Evolutionary conservation across 805 yeast genomes (phyloP).

Genomic region (Maudiozyma saulgeensis): DNA sequence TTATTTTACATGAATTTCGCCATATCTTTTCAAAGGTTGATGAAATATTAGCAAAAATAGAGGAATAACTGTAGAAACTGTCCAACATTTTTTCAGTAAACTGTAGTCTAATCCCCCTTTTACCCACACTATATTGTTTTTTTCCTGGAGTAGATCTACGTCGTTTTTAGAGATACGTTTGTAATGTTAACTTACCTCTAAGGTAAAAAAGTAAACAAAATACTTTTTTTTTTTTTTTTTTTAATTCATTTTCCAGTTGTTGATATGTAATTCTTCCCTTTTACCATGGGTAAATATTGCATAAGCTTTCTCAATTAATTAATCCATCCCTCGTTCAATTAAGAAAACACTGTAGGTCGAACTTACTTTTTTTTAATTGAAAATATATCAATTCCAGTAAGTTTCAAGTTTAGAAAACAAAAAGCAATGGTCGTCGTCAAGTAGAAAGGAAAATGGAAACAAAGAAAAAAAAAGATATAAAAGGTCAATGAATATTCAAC

Average conservation of each 20-base stretch:
- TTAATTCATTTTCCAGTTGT: too few relatives aligned
- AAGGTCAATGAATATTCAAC: neutral
- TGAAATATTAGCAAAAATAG: too few relatives aligned
- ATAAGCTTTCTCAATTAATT: neutral
- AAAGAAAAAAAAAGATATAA: neutral
- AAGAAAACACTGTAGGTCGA: neutral
- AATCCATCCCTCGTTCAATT: neutral
- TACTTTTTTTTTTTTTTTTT: neutral
- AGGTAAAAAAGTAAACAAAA: neutral
- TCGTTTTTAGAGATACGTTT: neutral
- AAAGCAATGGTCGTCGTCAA: too few relatives aligned
- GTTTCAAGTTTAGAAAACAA: neutral
- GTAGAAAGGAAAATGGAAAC: too few relatives aligned
- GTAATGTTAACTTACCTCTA: too few relatives aligned
- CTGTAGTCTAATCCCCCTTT: neutral
- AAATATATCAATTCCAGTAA: neutral
- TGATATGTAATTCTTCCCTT: too few relatives aligned
- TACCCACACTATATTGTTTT: neutral
- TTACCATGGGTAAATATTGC: neutral
- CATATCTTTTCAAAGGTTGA: too few relatives aligned
- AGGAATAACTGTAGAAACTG: too few relatives aligned
- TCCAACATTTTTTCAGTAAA: too few relatives aligned
- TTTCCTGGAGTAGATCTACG: neutral
- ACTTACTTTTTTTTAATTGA: neutral
- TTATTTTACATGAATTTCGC: too few relatives aligned